phyloP scores from a whole-genome alignment of 2,329 filamentous ascomycete species.

The Cordyceps cateniannulata region DNA sequence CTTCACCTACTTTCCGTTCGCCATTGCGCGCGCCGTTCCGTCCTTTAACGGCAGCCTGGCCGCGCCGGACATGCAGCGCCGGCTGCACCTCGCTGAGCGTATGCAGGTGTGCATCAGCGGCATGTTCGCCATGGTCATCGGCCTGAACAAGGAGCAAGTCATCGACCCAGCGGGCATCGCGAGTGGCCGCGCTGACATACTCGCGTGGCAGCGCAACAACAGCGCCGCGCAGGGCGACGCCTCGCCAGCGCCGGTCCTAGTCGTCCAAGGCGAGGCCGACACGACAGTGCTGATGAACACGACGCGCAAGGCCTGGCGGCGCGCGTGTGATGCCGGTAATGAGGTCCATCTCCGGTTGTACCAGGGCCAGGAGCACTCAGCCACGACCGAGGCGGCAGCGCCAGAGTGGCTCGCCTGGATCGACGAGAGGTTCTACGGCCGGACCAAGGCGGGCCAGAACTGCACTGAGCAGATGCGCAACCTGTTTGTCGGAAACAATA shows the following conservation, averaged over 20 bases:
- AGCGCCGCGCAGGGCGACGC: slow-evolving; percentile 5
- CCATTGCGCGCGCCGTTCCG: slow-evolving; percentile 4
- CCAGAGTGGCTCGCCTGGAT: slow-evolving; percentile 11
- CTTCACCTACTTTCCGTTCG: slow-evolving; percentile 6
- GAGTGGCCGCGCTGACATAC: neutral
- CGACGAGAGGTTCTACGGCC: neutral
- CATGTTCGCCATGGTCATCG: slow-evolving; percentile 9
- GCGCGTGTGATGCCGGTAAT: slow-evolving; percentile 10
- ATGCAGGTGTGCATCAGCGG: slow-evolving; percentile 11
- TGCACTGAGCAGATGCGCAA: neutral
- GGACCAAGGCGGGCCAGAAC: neutral
- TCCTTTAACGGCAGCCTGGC: neutral
- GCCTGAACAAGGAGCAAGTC: neutral
- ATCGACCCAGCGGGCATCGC: neutral
- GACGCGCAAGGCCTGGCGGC: slow-evolving; percentile 4
- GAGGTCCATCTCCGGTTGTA: slow-evolving; percentile 13
- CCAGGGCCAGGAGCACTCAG: slow-evolving; percentile 6
- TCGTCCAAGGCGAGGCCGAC: slow-evolving; percentile 13
- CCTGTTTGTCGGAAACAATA: neutral
- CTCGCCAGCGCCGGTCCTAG: slow-evolving; percentile 14
- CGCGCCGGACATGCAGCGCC: neutral
- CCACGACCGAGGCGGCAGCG: neutral
- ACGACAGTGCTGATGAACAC: slow-evolving; percentile 8
- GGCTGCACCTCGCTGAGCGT: slow-evolving; percentile 7
- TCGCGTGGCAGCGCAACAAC: slow-evolving; percentile 8